Base-by-base conservation (phyloP, 2,329 filamentous ascomycete species). In the Apiospora saccharicola region DNA sequence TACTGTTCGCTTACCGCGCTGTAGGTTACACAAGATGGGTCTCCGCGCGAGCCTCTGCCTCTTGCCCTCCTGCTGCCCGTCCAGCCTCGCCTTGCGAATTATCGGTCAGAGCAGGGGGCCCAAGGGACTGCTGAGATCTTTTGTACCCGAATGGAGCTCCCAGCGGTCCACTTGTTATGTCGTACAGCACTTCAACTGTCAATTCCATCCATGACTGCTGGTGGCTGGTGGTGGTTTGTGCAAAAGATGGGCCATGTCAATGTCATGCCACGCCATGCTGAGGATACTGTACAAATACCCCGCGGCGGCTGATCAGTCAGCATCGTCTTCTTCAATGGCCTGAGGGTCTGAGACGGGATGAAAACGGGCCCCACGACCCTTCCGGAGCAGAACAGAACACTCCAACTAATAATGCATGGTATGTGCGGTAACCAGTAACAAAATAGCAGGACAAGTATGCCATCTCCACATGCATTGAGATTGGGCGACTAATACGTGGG, bases 81-180 rank as follows among this genome's bases (percentile, higher is more conserved):
- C 68, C 44, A 70, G 47, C 68, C 34, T 57, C 68, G 26, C 47
- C 47, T 34, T 70, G 57, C n/a, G 10, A 22, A 49, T n/a, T 47
- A 69, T 47, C 44, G 24, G 49, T 69, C 44, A 37, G 26, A 34
- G 22, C 57, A 64, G 57, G 57, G 57, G 37, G 8, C 37, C 57
- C 34, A 64, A n/a, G 57, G 19, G 34, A 64, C 22, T 49, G 61
- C 44, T 64, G 47, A 69, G 44, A 69, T 69, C 67, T 49, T 22
- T 22, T 70, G 68, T 68, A 47, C 13, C 67, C 43, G 68, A 43
- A 47, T 51, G 68, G 68, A 70, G 46, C 68, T 13, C 26, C 22
- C 16, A 14, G 19, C 57, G 68, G 46, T 70, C 68, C 68, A 70
- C 68, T 70, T 51, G 68, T 51, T 70, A 57, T 57, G 68, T 70